Conservation (phyloP, 495 filamentous ascomycete species). For the Penicillium herquei region DNA sequence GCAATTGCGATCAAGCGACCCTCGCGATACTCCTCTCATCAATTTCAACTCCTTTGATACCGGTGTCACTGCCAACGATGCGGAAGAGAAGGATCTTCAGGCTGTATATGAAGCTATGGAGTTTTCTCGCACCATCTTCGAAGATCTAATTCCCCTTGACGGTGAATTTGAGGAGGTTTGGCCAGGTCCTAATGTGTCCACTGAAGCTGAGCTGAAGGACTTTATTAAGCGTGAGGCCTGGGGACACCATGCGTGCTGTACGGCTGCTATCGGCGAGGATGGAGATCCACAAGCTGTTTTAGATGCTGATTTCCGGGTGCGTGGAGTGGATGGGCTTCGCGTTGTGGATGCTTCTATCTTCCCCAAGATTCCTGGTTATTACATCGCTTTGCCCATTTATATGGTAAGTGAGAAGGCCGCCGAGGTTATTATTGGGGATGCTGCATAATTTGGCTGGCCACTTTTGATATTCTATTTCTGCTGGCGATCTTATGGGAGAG, state of each 20-base stretch:
- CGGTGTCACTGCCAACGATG: conserved; percentile 31
- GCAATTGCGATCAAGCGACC: conserved; percentile 44
- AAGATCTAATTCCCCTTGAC: conserved; percentile 28
- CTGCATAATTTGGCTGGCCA: not conserved
- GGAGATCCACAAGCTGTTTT: conserved; percentile 56
- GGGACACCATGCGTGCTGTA: conserved; percentile 61
- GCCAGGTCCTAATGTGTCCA: conserved; percentile 42
- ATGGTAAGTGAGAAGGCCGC: conserved; percentile 58
- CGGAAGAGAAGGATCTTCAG: conserved; percentile 43
- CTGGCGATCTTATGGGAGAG: not conserved
- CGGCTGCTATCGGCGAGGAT: conserved; percentile 55
- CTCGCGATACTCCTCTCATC: conserved; percentile 53
- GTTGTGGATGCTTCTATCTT: conserved; percentile 63
- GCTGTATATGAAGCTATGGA: conserved; percentile 48
- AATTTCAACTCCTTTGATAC: conserved; percentile 55
- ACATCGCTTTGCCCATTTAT: conserved; percentile 58
- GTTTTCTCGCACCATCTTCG: conserved; percentile 41
- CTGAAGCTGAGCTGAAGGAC: conserved; percentile 33
- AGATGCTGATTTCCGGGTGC: conserved; percentile 56
- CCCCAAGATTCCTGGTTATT: conserved; percentile 59
- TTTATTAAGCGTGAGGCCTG: conserved; percentile 46
- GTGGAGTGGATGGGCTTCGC: conserved; percentile 53
- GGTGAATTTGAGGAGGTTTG: conserved; percentile 45
- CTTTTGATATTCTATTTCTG: not conserved
- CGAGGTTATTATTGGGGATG: conserved; percentile 2